Conservation (phyloP, 148 eudicot genomes). For the Cornus controversa region DNA sequence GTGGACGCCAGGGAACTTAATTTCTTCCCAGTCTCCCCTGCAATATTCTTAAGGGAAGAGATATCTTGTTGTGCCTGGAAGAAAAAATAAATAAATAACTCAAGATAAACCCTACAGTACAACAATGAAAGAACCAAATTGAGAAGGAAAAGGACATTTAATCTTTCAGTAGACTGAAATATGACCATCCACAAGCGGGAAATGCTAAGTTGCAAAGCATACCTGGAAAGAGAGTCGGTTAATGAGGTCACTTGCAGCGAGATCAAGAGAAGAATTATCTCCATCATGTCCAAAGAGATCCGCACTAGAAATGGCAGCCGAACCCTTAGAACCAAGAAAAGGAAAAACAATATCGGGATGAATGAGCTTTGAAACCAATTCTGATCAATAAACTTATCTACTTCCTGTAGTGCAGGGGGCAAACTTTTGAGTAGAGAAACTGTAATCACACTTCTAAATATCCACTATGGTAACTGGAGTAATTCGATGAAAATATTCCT, state of each 20-base stretch:
- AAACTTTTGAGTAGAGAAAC: background rate
- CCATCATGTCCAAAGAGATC: constrained; percentile 73
- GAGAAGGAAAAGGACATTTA: background rate
- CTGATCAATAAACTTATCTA: background rate
- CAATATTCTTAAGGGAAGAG: constrained; percentile 87
- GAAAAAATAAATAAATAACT: background rate
- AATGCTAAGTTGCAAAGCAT: background rate
- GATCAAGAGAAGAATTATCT: constrained; percentile 41
- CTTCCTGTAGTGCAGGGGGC: background rate
- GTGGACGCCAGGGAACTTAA: constrained; percentile 70
- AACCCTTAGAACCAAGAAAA: constrained; percentile 51
- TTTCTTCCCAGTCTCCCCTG: constrained; percentile 98
- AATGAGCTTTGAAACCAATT: background rate
- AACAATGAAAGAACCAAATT: background rate
- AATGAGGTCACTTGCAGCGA: constrained; percentile 80
- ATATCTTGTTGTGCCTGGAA: constrained; percentile 93
- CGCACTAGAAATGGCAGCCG: constrained; percentile 84
- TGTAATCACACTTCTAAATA: background rate
- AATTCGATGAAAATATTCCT: no score
- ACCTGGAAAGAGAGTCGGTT: constrained; percentile 91
- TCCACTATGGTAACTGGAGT: no score
- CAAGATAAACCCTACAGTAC: background rate
- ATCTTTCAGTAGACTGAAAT: background rate
- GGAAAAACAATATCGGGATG: background rate
- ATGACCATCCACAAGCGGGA: background rate